Evolutionary conservation across 345 rosid genomes (phyloP), one percentile per base, ranked within the genome.

Genomic region (Acer negundo): DNA sequence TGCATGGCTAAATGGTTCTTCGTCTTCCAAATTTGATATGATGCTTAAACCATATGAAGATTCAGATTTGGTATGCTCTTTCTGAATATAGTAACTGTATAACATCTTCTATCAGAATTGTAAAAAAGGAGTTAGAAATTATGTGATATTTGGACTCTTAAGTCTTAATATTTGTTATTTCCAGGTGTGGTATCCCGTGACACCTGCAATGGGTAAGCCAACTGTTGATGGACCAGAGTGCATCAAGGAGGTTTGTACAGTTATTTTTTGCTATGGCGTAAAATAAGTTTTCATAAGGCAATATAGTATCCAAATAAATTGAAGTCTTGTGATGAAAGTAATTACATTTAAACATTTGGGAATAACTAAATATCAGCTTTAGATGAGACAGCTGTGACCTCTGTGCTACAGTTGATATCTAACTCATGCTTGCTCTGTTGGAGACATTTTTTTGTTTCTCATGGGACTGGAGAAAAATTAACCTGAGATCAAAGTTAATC

Each of bases 151-250:
- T 69, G 42, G 28, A 38, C 61, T 44, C 70, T 1, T 72, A 24
- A 38, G 61, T 42, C 67, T 1, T 72, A 24, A 69, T 42, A 77
- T 58, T 75, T 56, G 13, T 38, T 47, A 40, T 75, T 19, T 84
- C 22, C 83, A 95, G 98, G 91, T 81, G 7, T 93, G 98, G 96
- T 90, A 92, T 80, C 91, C 93, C 0, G 98, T 95, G 61, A 90
- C 98, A 58, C 73, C 97, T 78, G 92, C 97, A 73, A 86, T 95
- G 86, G 98, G 97, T 61, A 95, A 92, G 88, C 79, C 84, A 71
- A 85, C 93, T 67, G 88, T 90, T 75, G 89, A 90, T 77, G 97
- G 94, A 73, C 98, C 98, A n/a, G 98, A 95, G 80, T 93, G 98
- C 83, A 82, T 87, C 64, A 90, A 90, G 79, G 92, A 92, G 94